Conservation (phyloP, 306 rosid species). For the Albizia julibrissin region DNA sequence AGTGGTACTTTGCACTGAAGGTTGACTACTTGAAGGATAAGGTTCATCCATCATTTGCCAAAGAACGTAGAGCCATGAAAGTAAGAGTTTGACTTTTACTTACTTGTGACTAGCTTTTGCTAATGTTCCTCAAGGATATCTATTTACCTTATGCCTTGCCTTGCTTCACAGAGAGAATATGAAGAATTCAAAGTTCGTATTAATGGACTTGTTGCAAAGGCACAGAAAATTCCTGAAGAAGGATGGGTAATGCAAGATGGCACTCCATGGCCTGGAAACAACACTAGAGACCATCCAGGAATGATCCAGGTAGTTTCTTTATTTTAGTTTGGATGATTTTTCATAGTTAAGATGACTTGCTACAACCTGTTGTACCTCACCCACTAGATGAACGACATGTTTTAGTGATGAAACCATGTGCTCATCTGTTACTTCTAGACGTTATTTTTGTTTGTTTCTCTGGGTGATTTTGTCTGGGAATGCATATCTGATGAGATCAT, state of each 20-base stretch:
- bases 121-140: background rate
- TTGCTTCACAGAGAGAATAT: conserved; percentile 69
- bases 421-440: background rate
- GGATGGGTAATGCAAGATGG: conserved; percentile 98
- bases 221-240: conserved; percentile 79
- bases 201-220: conserved; percentile 80
- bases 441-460: conserved; percentile 15
- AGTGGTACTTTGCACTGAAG: conserved; percentile 84
- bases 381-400: conserved; percentile 22
- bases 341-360: conserved; percentile 10
- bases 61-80: conserved; percentile 94
- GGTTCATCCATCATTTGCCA: conserved; percentile 86
- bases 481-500: conserved; percentile 17
- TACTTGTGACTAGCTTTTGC: background rate
- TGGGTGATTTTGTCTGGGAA: conserved; percentile 6
- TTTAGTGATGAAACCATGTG: conserved; percentile 2
- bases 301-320: conserved; percentile 77
- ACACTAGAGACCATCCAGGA: conserved; percentile 95
- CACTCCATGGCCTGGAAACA: conserved; percentile 97
- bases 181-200: conserved; percentile 87
- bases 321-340: conserved; percentile 28
- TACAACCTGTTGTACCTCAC: conserved; percentile 18
- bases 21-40: conserved; percentile 90
- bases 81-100: conserved; percentile 38
- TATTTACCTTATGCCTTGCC: conserved; percentile 23